Base-by-base conservation (phyloP, 2,329 filamentous ascomycete species). In the Herpotrichia juniperi region DNA sequence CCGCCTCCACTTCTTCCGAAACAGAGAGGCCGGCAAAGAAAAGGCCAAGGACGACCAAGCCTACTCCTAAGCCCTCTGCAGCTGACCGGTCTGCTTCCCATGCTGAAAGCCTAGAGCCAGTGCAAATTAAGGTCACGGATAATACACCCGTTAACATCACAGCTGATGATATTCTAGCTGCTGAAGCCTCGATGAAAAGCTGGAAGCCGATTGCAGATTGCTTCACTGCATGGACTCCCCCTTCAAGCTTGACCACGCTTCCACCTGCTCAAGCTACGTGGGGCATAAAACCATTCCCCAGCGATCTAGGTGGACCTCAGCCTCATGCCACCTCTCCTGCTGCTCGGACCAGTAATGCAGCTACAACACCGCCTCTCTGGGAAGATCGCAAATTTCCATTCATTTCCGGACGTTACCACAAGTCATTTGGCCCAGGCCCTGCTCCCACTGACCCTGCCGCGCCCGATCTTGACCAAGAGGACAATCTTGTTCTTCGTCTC, bases 351-450 rank as follows among this genome's bases (percentile, higher is more conserved):
- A 65, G 57, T 48, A 51, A 64, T 35, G 66, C 53, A 0, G 56
- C 56, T 2, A 62, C 61, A 0, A 46, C 50, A 9, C 62, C 63
- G 4, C 47, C 62, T 0, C 42, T 72, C 6, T 71, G 63, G 64
- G 65, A 72, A 31, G 62, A 70, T 21, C 61, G 64, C 5, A 61
- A 61, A 11, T 59, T 48, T 11, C 61, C 57, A 0, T 62, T 66
- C 47, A 58, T 61, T 46, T 50, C 48, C 1, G 65, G 64, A 3
- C 52, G 45, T 14, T 51, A 43, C 34, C 44, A 48, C 14, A 49
- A 31, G 6, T 39, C 37, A 14, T 48, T 48, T 16, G 21, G 39
- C 21, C 39, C 39, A 10, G 12, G 6, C 21, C 9, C 7, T n/a
- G n/a, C n/a, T 25, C 21, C 35, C 14, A 17, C 4, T 10, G 16